Conservation (phyloP, 1,139 yeast genomes). For the Hyphopichia khmerensis region DNA sequence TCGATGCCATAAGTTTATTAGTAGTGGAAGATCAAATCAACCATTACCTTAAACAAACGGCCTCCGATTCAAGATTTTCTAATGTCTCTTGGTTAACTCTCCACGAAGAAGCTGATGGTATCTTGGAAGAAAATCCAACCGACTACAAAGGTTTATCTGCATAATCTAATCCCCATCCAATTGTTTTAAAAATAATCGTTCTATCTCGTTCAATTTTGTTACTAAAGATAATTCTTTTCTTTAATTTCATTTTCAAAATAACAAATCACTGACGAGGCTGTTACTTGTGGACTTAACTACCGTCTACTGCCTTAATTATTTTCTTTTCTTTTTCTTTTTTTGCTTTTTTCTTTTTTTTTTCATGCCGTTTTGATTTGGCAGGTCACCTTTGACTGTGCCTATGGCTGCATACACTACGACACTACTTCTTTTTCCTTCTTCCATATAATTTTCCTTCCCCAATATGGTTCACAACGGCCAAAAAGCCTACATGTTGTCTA, state of each 20-base stretch:
- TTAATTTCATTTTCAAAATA: too few species aligned
- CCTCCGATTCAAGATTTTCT: constrained; percentile 24
- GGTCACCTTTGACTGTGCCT: neutral
- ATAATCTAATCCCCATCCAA: neutral
- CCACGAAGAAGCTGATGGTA: constrained; percentile 58
- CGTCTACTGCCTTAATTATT: neutral
- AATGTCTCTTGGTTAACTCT: constrained; percentile 65
- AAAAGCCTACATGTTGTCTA: too few species aligned
- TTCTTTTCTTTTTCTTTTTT: neutral
- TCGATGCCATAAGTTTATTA: constrained; percentile 82
- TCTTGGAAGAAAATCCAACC: constrained; percentile 32
- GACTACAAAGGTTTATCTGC: neutral
- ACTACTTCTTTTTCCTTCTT: neutral
- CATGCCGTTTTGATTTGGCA: neutral
- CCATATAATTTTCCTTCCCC: too few species aligned
- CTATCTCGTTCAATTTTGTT: too few species aligned
- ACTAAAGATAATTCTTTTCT: too few species aligned
- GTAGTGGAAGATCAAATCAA: constrained; percentile 50
- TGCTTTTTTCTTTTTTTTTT: neutral
- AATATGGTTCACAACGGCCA: too few species aligned
- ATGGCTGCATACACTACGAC: neutral
- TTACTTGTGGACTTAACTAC: neutral
- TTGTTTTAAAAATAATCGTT: too few species aligned
- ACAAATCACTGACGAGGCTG: neutral
- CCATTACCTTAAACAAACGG: constrained; percentile 33